Conservation (phyloP, 495 filamentous ascomycete genomes). For the Rhypophila decipiens region DNA sequence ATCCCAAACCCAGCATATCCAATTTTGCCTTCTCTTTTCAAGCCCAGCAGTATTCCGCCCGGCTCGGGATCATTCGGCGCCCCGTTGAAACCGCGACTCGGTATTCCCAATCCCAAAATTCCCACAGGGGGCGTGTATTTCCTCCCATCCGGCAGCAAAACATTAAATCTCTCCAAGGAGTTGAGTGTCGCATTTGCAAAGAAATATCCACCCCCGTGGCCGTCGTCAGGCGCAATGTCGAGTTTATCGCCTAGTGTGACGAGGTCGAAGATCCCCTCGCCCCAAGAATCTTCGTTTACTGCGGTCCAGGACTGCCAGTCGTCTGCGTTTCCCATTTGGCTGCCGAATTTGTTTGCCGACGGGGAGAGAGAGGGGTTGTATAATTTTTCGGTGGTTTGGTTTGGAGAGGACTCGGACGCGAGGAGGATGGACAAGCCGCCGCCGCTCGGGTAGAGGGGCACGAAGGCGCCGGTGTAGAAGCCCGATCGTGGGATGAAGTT, state of each 20-base stretch:
- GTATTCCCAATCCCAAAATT: conserved; percentile 4
- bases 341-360: not conserved
- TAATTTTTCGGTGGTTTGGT: not conserved
- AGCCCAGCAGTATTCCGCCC: conserved; percentile 11
- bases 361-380: conserved; percentile 3
- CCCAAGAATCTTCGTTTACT: not conserved
- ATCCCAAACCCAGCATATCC: conserved; percentile 41
- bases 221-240: conserved; percentile 2
- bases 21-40: too few relatives aligned
- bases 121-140: conserved; percentile 3
- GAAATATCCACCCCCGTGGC: too few relatives aligned
- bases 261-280: conserved; percentile 3
- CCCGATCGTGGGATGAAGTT: conserved; percentile 1
- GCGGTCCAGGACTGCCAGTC: not conserved
- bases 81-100: not conserved
- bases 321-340: not conserved
- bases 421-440: conserved; percentile 2
- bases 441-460: not conserved
- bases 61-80: conserved; percentile 6
- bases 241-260: conserved; percentile 9
- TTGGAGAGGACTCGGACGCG: conserved; percentile 8
- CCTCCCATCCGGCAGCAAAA: conserved; percentile 2
- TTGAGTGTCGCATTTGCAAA: conserved; percentile 9
- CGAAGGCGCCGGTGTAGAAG: too few relatives aligned
- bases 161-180: conserved; percentile 4